Evolutionary conservation across 331 rosid species (phyloP).

Genomic region (Acacia concinna): DNA sequence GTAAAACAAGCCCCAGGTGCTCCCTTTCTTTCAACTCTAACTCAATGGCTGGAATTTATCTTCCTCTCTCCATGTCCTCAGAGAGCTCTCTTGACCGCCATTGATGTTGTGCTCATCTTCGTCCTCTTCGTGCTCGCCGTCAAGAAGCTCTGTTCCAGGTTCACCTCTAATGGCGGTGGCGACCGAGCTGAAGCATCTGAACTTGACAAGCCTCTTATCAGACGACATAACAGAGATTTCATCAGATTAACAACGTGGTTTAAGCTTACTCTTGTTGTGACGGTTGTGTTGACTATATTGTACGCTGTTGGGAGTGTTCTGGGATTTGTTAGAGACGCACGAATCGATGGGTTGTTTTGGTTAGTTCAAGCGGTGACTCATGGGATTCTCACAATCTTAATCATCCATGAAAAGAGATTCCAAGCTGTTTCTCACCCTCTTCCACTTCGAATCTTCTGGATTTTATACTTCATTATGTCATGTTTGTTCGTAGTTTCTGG

Average conservation of each 20-base stretch:
- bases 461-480: background rate
- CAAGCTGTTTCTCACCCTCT: background rate
- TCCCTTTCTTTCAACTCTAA: slow-evolving; percentile 28
- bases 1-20: slow-evolving; percentile 41
- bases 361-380: background rate
- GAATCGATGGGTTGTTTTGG: background rate
- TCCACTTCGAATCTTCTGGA: background rate
- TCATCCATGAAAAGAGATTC: background rate
- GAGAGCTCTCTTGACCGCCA: slow-evolving; percentile 59
- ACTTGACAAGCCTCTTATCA: slow-evolving; percentile 48
- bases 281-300: slow-evolving; percentile 41
- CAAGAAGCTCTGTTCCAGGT: slow-evolving; percentile 52
- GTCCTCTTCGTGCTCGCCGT: slow-evolving; percentile 51
- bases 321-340: slow-evolving; percentile 22
- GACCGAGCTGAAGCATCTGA: background rate
- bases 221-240: slow-evolving; percentile 13
- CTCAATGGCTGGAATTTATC: slow-evolving; percentile 72
- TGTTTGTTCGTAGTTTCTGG: background rate
- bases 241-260: slow-evolving; percentile 41
- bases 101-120: slow-evolving; percentile 55
- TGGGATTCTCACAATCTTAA: background rate
- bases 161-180: slow-evolving; percentile 4
- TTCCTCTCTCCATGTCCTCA: slow-evolving; percentile 91
- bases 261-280: slow-evolving; percentile 48
- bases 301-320: slow-evolving; percentile 43